phyloP scores from a whole-genome alignment of 257 asterid genomes.

The Pogostemon cablin region DNA sequence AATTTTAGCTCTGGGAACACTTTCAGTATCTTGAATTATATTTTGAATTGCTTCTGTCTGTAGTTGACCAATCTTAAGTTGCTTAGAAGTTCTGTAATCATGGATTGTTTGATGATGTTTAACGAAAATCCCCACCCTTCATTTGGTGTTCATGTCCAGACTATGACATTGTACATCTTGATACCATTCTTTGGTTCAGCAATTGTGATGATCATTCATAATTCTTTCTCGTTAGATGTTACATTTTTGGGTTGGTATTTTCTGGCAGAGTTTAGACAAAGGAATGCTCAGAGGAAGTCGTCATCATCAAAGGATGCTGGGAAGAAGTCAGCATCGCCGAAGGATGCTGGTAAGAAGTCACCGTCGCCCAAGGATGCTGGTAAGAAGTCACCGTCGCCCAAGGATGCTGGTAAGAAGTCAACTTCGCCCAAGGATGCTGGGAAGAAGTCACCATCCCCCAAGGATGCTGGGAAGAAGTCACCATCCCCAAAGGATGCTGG shows the following conservation, averaged over 20 bases:
- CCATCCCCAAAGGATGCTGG: too few species aligned
- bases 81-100: not conserved
- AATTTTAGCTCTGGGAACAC: not conserved
- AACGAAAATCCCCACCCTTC: slow-evolving; percentile 13
- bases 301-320: slow-evolving; percentile 42
- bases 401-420: slow-evolving; percentile 20
- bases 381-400: slow-evolving; percentile 10
- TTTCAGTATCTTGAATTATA: not conserved
- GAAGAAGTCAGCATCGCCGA: slow-evolving; percentile 29
- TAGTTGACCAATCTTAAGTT: slow-evolving; percentile 18
- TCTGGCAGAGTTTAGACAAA: slow-evolving; percentile 66
- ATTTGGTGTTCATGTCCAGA: slow-evolving; percentile 8
- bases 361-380: slow-evolving; percentile 29
- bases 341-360: slow-evolving; percentile 34
- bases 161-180: not conserved
- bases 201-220: not conserved
- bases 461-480: slow-evolving; percentile 7
- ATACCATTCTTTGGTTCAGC: not conserved
- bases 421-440: not conserved
- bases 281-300: slow-evolving; percentile 61
- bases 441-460: slow-evolving; percentile 42
- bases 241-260: slow-evolving; percentile 1
- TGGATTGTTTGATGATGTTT: slow-evolving; percentile 7
- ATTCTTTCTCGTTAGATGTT: not conserved
- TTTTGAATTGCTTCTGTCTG: slow-evolving; percentile 17